phyloP scores from a whole-genome alignment of 495 filamentous ascomycete genomes.

The Hypoxylon intermedium region DNA sequence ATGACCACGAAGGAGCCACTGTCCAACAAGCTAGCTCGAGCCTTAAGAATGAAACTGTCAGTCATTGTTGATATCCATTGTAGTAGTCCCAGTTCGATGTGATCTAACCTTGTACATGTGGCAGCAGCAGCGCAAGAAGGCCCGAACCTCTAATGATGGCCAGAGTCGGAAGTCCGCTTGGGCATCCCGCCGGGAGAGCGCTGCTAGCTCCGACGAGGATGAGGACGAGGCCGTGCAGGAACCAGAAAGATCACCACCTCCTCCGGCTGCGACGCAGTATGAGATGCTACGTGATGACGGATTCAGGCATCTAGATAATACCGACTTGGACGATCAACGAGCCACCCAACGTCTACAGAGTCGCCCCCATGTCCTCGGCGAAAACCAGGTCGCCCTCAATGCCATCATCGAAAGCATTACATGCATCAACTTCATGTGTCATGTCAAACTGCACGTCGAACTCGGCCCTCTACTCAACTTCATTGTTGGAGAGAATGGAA shows the following conservation, averaged over 20 bases:
- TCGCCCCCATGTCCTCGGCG: slow-evolving; percentile 59
- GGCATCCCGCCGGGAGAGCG: slow-evolving; percentile 39
- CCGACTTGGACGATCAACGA: slow-evolving; percentile 66
- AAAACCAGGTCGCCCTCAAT: slow-evolving; percentile 80
- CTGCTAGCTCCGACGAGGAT: slow-evolving; percentile 34
- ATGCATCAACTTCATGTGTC: slow-evolving; percentile 96
- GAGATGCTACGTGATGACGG: slow-evolving; percentile 59
- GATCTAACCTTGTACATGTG: slow-evolving; percentile 21
- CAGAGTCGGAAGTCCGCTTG: slow-evolving; percentile 31
- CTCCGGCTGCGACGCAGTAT: slow-evolving; percentile 56
- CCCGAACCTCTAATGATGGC: slow-evolving; percentile 46
- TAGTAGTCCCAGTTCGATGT: background rate
- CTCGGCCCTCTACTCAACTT: slow-evolving; percentile 96
- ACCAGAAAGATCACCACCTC: slow-evolving; percentile 29
- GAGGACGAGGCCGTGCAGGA: slow-evolving; percentile 38
- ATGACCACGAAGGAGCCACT: slow-evolving; percentile 57
- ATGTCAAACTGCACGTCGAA: slow-evolving; percentile 76
- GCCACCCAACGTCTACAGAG: slow-evolving; percentile 74
- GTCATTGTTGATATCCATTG: slow-evolving; percentile 16
- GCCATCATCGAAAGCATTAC: slow-evolving; percentile 83
- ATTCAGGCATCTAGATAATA: slow-evolving; percentile 60
- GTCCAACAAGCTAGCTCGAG: slow-evolving; percentile 54
- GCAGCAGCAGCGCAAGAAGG: slow-evolving; percentile 56
- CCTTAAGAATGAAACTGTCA: slow-evolving; percentile 55
- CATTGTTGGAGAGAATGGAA: slow-evolving; percentile 96